These are phyloP conservation scores for Labyrinthula sp. DNA, from an alignment of 352 stramenopile species.

Conservation along the genomic window DNA sequence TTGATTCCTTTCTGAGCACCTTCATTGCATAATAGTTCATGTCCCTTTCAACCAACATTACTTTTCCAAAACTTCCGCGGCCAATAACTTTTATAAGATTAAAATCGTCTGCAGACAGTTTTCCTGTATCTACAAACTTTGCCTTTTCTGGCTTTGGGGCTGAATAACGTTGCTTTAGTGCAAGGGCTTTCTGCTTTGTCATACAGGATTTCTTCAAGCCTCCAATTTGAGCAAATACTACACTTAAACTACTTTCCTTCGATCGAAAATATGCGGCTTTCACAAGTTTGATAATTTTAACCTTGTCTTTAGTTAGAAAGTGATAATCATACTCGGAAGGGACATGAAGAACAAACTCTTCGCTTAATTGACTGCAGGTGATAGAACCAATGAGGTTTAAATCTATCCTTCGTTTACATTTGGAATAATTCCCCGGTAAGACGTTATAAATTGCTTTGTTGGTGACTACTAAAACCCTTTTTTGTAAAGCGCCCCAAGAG, in stretches of 20 bases:
- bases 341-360: constrained; percentile 33
- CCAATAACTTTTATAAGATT: constrained; percentile 79
- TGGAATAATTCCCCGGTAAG: constrained; percentile 31
- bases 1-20: constrained; percentile 92
- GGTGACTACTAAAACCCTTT: constrained; percentile 32
- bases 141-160: no score
- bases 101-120: constrained; percentile 64
- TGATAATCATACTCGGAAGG: constrained; percentile 33
- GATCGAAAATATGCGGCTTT: no score
- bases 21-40: constrained; percentile 91
- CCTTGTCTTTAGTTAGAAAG: constrained; percentile 25
- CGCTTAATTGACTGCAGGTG: constrained; percentile 23
- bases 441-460: constrained; percentile 32
- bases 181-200: no score
- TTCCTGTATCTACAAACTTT: no score
- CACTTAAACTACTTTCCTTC: no score
- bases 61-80: constrained; percentile 81
- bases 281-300: constrained; percentile 18
- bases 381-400: constrained; percentile 18
- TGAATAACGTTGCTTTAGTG: no score
- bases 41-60: constrained; percentile 64
- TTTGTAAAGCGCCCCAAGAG: constrained; percentile 30
- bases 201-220: no score
- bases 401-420: constrained; percentile 32
- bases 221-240: no score